phyloP scores from a whole-genome alignment of 2,329 filamentous ascomycete genomes.

The Verticillium zaregamsianum region DNA sequence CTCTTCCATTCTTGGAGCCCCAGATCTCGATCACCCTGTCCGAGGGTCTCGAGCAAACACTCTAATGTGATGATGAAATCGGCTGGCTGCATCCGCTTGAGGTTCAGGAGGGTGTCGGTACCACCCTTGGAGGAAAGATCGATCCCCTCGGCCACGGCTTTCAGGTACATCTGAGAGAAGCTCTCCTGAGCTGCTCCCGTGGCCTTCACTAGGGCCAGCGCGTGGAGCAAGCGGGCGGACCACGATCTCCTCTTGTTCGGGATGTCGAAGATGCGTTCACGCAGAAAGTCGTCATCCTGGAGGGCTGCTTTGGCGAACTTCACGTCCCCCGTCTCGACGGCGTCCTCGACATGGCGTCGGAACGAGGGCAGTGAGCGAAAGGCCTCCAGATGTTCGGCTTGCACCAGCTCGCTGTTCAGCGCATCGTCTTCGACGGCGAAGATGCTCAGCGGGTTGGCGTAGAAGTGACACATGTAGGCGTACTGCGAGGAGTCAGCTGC shows the following conservation, averaged over 20 bases:
- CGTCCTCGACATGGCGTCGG: constrained; percentile 44
- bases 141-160: constrained; percentile 55
- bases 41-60: constrained; percentile 33
- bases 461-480: constrained; percentile 82
- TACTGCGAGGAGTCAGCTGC: constrained; percentile 47
- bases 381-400: constrained; percentile 61
- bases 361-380: constrained; percentile 69
- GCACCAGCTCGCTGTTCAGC: constrained; percentile 30
- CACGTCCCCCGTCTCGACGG: constrained; percentile 37
- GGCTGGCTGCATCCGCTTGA: constrained; percentile 57
- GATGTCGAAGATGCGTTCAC: constrained; percentile 31
- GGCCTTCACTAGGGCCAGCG: constrained; percentile 41
- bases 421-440: constrained; percentile 35
- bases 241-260: constrained; percentile 27
- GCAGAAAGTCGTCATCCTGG: constrained; percentile 54
- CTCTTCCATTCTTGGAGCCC: constrained; percentile 25
- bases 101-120: constrained; percentile 48
- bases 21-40: constrained; percentile 30
- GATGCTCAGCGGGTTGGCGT: constrained; percentile 69
- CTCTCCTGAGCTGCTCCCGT: constrained; percentile 28
- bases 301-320: constrained; percentile 49
- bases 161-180: constrained; percentile 57
- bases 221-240: constrained; percentile 42
- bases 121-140: constrained; percentile 38
- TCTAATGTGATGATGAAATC: constrained; percentile 37